These are phyloP conservation scores for Glycine soja DNA, from an alignment of 306 rosid genomes.

Conservation along the genomic window DNA sequence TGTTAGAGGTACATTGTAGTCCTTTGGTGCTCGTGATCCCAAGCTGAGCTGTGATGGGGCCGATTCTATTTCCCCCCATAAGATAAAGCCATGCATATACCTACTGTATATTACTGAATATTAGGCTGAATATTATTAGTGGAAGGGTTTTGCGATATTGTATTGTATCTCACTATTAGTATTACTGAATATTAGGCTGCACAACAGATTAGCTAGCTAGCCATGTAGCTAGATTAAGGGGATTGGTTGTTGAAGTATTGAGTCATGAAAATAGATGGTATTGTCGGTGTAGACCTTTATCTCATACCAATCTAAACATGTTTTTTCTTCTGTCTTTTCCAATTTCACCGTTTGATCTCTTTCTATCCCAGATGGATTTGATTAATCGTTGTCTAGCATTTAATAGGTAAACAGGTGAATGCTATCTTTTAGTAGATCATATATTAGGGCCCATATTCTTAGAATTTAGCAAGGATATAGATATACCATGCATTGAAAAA, in stretches of 20 bases:
- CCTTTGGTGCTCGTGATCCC: conserved; percentile 48
- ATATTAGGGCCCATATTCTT: conserved; percentile 17
- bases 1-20: conserved; percentile 55
- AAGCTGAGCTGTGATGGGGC: conserved; percentile 69
- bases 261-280: conserved; percentile 23
- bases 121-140: too few relatives aligned
- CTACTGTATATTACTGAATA: too few relatives aligned
- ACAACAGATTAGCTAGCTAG: background rate
- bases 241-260: conserved; percentile 16
- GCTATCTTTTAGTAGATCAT: conserved; percentile 5
- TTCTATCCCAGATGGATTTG: conserved; percentile 33
- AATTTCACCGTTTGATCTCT: conserved; percentile 33
- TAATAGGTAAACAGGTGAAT: background rate
- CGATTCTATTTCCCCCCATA: conserved; percentile 28
- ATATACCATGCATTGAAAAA: conserved; percentile 9
- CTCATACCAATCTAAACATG: conserved; percentile 34
- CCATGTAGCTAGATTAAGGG: background rate
- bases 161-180: background rate
- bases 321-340: conserved; percentile 41
- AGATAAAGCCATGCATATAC: conserved; percentile 24
- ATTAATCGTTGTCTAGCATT: conserved; percentile 34
- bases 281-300: conserved; percentile 44
- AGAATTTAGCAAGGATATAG: conserved; percentile 28
- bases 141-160: background rate
- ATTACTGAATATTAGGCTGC: conserved; percentile 21